Conservation (phyloP, 1,284 basidiomycete genomes). For the Kalmanozyma brasiliensis region DNA sequence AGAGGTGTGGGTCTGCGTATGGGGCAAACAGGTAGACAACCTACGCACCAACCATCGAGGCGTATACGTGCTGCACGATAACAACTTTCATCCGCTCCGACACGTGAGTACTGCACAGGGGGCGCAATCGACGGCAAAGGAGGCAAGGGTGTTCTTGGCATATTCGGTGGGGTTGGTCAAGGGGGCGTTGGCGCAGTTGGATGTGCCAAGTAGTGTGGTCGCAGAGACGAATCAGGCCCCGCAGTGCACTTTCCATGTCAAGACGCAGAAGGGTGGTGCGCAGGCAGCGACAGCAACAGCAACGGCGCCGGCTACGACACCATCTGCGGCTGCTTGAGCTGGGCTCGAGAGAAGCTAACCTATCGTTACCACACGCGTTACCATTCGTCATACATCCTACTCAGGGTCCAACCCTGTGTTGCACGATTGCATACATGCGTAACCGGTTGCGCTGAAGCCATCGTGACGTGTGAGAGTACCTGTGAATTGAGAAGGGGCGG, state of each 20-base stretch:
- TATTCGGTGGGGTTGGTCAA: conserved; percentile 55
- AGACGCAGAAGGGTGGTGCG: conserved; percentile 35
- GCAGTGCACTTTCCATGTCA: conserved; percentile 57
- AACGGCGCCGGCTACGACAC: neutral
- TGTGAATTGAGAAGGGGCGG: neutral
- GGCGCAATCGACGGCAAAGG: conserved; percentile 75
- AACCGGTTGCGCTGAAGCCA: too few relatives aligned
- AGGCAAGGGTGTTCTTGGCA: conserved; percentile 47
- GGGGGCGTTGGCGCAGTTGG: conserved; percentile 54
- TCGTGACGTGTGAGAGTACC: too few relatives aligned
- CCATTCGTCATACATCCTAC: too few relatives aligned
- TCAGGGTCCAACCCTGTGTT: too few relatives aligned
- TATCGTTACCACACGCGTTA: too few relatives aligned
- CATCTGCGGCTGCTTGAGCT: conserved; percentile 1
- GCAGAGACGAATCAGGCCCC: conserved; percentile 55
- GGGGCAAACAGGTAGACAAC: conserved; percentile 95
- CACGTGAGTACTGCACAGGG: conserved; percentile 82
- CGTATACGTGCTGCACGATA: conserved; percentile 91
- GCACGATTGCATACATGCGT: too few relatives aligned
- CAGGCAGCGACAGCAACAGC: conserved; percentile 3
- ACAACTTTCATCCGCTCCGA: conserved; percentile 83
- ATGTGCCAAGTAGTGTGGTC: conserved; percentile 53
- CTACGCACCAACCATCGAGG: conserved; percentile 92
- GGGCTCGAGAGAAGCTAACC: too few relatives aligned
- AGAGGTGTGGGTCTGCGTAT: conserved; percentile 86